Percentiles rank a stretch among this genome's conserved stretches.
phyloP scores from a whole-genome alignment of 176 grass and related monocot species.

The Rhynchospora tenuis region DNA sequence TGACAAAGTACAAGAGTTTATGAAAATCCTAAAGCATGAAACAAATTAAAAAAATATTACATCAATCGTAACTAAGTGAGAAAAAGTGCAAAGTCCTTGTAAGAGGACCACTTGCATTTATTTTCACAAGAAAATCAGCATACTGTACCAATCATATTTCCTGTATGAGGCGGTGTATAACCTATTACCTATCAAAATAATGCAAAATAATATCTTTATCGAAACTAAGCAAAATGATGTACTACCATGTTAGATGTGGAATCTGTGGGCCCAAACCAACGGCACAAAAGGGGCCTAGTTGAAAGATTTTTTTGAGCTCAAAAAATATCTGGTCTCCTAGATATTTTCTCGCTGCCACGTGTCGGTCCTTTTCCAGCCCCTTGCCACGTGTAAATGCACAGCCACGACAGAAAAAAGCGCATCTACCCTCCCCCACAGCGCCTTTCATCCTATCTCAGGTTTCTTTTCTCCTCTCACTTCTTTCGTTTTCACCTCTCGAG shows the following conservation, averaged over 20 bases:
- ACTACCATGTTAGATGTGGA: not conserved
- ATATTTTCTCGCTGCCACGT: slow-evolving; percentile 40
- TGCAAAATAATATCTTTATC: not conserved
- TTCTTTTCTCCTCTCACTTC: slow-evolving; percentile 1
- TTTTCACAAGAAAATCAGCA: no score
- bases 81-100: not conserved
- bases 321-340: slow-evolving; percentile 47
- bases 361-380: not conserved
- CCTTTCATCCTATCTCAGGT: not conserved
- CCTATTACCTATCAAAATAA: not conserved
- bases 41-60: not conserved
- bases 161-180: no score
- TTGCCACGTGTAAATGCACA: slow-evolving; percentile 49
- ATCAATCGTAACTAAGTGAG: not conserved
- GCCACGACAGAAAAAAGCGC: slow-evolving; percentile 34
- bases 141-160: not conserved
- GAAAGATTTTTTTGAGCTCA: slow-evolving; percentile 30
- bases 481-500: not conserved
- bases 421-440: not conserved
- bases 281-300: not conserved
- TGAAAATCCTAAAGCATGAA: not conserved
- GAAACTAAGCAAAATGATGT: not conserved
- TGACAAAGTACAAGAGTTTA: not conserved
- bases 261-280: not conserved
- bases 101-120: not conserved